Conservation (phyloP, 192 early-diverging fungal genomes). For the Linnemannia schmuckeri region DNA sequence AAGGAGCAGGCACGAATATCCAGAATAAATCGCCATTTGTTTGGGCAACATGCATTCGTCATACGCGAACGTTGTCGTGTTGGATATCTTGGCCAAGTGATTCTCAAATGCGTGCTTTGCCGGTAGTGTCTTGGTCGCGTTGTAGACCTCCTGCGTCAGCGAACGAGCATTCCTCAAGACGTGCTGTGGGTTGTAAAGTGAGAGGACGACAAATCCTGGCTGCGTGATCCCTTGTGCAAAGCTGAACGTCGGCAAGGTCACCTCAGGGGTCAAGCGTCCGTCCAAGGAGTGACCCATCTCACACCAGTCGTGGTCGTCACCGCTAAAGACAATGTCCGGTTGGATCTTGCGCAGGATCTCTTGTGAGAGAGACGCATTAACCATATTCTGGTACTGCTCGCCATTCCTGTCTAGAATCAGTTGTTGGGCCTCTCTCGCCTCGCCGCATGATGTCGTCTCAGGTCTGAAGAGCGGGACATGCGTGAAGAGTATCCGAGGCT, state of each 20-base stretch:
- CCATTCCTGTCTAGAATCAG: constrained; percentile 73
- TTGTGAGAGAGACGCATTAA: constrained; percentile 66
- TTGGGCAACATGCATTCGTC: constrained; percentile 74
- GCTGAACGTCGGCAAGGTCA: constrained; percentile 75
- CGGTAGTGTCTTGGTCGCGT: constrained; percentile 67
- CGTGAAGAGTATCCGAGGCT: constrained; percentile 76
- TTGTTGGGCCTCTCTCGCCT: constrained; percentile 59
- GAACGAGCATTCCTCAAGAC: not conserved
- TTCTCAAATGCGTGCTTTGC: constrained; percentile 27
- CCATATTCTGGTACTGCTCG: constrained; percentile 90
- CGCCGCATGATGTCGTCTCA: constrained; percentile 74
- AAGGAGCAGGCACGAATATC: constrained; percentile 25
- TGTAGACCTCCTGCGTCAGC: not conserved
- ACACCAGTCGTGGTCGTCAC: constrained; percentile 95
- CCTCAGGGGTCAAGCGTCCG: constrained; percentile 24
- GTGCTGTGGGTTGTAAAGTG: constrained; percentile 26
- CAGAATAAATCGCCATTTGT: constrained; percentile 70
- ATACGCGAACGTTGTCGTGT: constrained; percentile 48
- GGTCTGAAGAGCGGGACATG: constrained; percentile 88
- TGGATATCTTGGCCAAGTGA: constrained; percentile 12
- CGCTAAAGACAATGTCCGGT: constrained; percentile 81
- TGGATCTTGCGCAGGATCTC: constrained; percentile 68
- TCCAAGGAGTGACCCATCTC: constrained; percentile 58
- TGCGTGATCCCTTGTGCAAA: constrained; percentile 73
- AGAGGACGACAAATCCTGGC: constrained; percentile 65